Percentiles rank a stretch among this genome's conserved stretches.
Evolutionary conservation across 192 early-diverging fungal genomes (phyloP).

Genomic region (Linnemannia hyalina): DNA sequence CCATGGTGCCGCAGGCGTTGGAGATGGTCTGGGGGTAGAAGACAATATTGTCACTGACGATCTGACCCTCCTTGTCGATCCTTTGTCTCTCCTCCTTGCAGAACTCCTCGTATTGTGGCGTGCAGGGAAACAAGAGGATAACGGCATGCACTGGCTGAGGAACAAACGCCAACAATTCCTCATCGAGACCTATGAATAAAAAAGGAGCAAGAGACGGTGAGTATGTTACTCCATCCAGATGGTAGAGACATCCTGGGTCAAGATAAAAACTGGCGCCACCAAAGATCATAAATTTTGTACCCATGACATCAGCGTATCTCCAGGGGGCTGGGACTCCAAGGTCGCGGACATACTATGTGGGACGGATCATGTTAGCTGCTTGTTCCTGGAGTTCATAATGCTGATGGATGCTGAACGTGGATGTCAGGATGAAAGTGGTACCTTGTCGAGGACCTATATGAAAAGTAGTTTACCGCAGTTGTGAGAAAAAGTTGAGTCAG

Average conservation of each 20-base stretch:
- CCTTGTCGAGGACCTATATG: slow-evolving; percentile 74
- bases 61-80: slow-evolving; percentile 64
- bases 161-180: slow-evolving; percentile 83
- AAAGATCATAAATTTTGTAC: slow-evolving; percentile 46
- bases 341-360: slow-evolving; percentile 70
- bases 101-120: slow-evolving; percentile 69
- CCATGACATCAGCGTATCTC: slow-evolving; percentile 86
- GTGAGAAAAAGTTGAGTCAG: not conserved
- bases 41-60: slow-evolving; percentile 70
- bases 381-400: not conserved
- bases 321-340: slow-evolving; percentile 74
- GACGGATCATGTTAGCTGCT: not conserved
- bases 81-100: slow-evolving; percentile 61
- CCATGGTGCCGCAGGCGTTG: slow-evolving; percentile 97
- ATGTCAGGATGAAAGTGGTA: slow-evolving; percentile 17
- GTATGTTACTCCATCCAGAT: too few species aligned
- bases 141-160: slow-evolving; percentile 88
- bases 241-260: not conserved
- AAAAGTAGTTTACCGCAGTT: not conserved
- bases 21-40: slow-evolving; percentile 90
- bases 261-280: not conserved
- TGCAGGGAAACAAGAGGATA: slow-evolving; percentile 89
- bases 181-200: slow-evolving; percentile 75
- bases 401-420: not conserved
- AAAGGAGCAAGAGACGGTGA: not conserved